Base-by-base conservation (phyloP, 768 basidiomycete genomes). In the Pleurotus eryngii region DNA sequence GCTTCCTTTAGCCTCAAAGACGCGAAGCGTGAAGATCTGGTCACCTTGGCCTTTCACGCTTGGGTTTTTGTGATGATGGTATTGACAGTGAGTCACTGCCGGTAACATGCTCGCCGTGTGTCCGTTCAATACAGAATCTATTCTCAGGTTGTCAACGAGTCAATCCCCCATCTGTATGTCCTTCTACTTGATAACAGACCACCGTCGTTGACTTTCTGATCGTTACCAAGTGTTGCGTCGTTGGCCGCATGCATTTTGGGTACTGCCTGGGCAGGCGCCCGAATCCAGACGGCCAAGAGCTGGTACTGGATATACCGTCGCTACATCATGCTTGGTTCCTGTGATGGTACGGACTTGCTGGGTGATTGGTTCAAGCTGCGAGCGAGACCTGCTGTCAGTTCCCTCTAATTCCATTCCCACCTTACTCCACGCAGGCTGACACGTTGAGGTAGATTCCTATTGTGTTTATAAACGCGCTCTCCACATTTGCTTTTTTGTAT, bases 21-120 rank as follows among this genome's bases (percentile, higher is more conserved):
- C 58, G 71, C 68, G 55, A 72, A 71, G 59, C 75, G 79, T 15
- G 81, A 83, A 64, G 80, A 83, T 57, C 57, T 81, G 5, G 76
- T 77, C 35, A 74, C 72, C 15, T 63, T 82, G 5, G 61, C 69
- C 27, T 80, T 80, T 58, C 74, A 81, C 46, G 57, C 75, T 30
- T 85, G 81, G 81, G 64, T 81, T 30, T 69, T 83, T 37, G 66
- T 73, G 2, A 60, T 82, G 43, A 75, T 77, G 7, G 46, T 80
- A 24, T 65, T 77, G 24, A 78, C 82, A 39, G 82, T 82, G 61
- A 42, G 78, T 64, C 22, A 35, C 11, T 35, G 30, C 11, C 46
- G 35, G 14, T 27, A 24, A 14, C 14, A 5, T 26, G 39, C 27
- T 40, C 7, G 20, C 49, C 24, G 0, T 22, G 15, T 26, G 12